A percentile compares a stretch with the other conserved stretches of the same genome.
These are phyloP conservation scores for Lepidopterella palustris DNA, from an alignment of 495 filamentous ascomycete species.

Conservation along the genomic window DNA sequence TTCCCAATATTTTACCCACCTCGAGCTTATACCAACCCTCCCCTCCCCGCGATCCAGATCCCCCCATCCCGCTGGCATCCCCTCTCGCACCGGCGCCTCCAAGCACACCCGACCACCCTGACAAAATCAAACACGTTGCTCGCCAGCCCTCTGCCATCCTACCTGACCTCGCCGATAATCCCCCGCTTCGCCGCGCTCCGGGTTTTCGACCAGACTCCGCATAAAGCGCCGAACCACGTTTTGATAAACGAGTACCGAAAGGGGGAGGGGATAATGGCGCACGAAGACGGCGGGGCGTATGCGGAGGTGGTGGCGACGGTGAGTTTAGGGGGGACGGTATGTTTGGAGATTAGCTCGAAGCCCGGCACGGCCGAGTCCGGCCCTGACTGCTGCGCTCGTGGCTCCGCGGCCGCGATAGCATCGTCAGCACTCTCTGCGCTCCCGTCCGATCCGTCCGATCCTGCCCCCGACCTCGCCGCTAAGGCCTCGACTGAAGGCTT, in stretches of 20 bases:
- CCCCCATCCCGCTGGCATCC: conserved; percentile 64
- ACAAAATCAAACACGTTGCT: conserved; percentile 67
- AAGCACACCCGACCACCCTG: conserved; percentile 81
- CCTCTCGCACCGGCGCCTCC: conserved; percentile 78
- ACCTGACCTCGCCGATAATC: conserved; percentile 66
- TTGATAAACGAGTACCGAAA: conserved; percentile 87
- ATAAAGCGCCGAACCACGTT: conserved; percentile 77
- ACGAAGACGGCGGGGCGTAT: conserved; percentile 89
- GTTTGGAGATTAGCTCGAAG: conserved; percentile 82
- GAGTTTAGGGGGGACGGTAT: conserved; percentile 68
- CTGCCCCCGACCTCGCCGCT: too few relatives aligned
- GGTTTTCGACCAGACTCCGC: conserved; percentile 67
- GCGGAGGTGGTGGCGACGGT: conserved; percentile 83
- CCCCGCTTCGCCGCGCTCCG: conserved; percentile 53
- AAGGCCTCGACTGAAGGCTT: background rate
- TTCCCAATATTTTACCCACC: conserved; percentile 30
- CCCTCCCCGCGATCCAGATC: conserved; percentile 26
- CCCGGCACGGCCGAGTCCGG: too few relatives aligned
- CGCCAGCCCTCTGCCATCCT: conserved; percentile 64
- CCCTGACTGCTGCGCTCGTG: too few relatives aligned
- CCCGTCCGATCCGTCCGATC: too few relatives aligned
- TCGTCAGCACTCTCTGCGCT: too few relatives aligned
- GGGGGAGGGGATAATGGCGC: conserved; percentile 90
- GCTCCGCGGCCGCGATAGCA: too few relatives aligned
- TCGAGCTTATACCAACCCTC: background rate